Conservation (phyloP, 2,329 filamentous ascomycete species). For the Xylariales sp. region DNA sequence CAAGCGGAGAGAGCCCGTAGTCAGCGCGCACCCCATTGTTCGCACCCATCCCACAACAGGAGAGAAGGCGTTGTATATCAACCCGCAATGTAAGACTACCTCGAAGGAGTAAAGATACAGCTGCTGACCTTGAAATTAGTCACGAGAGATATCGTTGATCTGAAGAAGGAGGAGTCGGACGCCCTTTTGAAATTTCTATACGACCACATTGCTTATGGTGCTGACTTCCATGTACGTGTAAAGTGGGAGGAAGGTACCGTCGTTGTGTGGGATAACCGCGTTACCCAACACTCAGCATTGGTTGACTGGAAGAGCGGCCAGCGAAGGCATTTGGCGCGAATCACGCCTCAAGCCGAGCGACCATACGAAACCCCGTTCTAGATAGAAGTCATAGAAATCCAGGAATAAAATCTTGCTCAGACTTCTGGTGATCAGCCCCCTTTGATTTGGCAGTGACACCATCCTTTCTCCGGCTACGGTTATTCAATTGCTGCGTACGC, state of each 20-base stretch:
- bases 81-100: slow-evolving; percentile 67
- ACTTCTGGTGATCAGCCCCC: neutral
- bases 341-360: slow-evolving; percentile 77
- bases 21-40: slow-evolving; percentile 70
- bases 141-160: slow-evolving; percentile 73
- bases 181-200: slow-evolving; percentile 71
- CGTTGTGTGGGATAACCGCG: slow-evolving; percentile 81
- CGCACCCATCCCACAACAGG: slow-evolving; percentile 78
- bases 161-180: slow-evolving; percentile 85
- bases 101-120: neutral
- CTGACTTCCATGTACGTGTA: slow-evolving; percentile 69
- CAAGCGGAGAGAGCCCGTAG: slow-evolving; percentile 70
- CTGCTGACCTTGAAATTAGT: slow-evolving; percentile 39
- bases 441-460: neutral
- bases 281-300: slow-evolving; percentile 73
- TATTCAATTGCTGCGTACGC: neutral
- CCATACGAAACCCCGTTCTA: slow-evolving; percentile 66
- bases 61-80: slow-evolving; percentile 79
- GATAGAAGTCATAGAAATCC: slow-evolving; percentile 9
- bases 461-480: neutral
- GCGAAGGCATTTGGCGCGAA: slow-evolving; percentile 72
- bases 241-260: slow-evolving; percentile 78
- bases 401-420: slow-evolving; percentile 4
- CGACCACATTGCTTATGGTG: slow-evolving; percentile 66
- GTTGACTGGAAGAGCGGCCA: slow-evolving; percentile 79